These are phyloP conservation scores for Volvox africanus DNA, from an alignment of 139 green algal genomes.

Conservation along the genomic window DNA sequence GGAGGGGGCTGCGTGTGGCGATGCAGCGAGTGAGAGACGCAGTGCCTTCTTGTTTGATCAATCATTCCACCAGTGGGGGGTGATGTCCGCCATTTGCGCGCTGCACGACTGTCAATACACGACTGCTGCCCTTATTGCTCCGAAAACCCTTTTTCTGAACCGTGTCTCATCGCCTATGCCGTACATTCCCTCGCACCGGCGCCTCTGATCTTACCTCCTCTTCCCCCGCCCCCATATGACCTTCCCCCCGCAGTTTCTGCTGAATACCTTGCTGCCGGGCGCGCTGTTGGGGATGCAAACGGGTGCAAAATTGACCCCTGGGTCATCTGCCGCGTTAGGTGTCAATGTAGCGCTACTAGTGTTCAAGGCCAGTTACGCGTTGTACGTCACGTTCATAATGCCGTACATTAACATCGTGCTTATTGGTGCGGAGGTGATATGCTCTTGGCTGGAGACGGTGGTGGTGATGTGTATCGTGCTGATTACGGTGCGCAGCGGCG, in stretches of 20 bases:
- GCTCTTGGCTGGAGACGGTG: constrained; percentile 21
- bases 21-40: too few species aligned
- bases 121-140: too few species aligned
- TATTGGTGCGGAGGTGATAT: constrained; percentile 21
- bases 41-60: too few species aligned
- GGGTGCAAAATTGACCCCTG: not conserved
- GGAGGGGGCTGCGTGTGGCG: too few species aligned
- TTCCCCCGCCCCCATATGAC: not conserved
- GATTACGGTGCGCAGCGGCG: not conserved
- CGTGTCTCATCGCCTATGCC: too few species aligned
- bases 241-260: constrained; percentile 14
- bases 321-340: not conserved
- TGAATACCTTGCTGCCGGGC: constrained; percentile 22
- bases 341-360: constrained; percentile 29
- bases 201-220: not conserved
- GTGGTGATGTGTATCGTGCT: constrained; percentile 13
- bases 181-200: not conserved
- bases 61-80: too few species aligned
- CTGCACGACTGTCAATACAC: too few species aligned
- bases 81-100: too few species aligned
- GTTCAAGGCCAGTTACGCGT: constrained; percentile 16
- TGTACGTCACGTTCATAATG: constrained; percentile 22
- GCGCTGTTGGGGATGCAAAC: constrained; percentile 32
- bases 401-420: constrained; percentile 39
- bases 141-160: too few species aligned